Evolutionary conservation across 1,139 yeast species (phyloP).

Genomic region (Nakaseomyces kungkrabaensis): DNA sequence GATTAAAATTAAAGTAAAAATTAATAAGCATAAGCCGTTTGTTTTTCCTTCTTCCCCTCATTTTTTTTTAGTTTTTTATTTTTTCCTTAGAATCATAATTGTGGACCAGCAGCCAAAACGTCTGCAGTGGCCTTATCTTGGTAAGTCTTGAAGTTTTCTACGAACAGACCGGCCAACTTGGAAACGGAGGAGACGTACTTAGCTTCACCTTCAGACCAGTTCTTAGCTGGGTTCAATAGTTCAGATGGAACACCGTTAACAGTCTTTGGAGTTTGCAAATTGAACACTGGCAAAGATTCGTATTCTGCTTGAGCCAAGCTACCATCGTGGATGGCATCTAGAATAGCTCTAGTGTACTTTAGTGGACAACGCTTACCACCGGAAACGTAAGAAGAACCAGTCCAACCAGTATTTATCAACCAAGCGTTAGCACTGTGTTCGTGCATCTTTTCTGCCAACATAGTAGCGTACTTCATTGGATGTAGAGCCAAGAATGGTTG

Average conservation of each 20-base stretch:
- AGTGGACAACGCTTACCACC: constrained; percentile 98
- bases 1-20: not conserved
- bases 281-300: constrained; percentile 80
- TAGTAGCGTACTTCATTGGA: constrained; percentile 97
- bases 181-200: constrained; percentile 63
- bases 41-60: too few relatives aligned
- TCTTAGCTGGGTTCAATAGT: constrained; percentile 76
- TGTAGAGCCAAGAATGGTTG: constrained; percentile 98
- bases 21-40: too few relatives aligned
- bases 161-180: constrained; percentile 67
- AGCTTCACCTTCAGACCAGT: constrained; percentile 67
- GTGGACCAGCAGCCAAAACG: constrained; percentile 91
- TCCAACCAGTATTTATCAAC: constrained; percentile 98
- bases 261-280: constrained; percentile 74
- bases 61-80: not conserved
- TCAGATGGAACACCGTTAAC: constrained; percentile 78
- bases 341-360: constrained; percentile 93
- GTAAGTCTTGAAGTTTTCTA: constrained; percentile 80
- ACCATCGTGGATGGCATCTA: constrained; percentile 92
- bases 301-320: constrained; percentile 69
- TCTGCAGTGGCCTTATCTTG: constrained; percentile 74
- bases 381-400: constrained; percentile 81
- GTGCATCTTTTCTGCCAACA: constrained; percentile 87
- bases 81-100: constrained; percentile 9
- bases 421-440: constrained; percentile 88